phyloP scores from a whole-genome alignment of 495 filamentous ascomycete genomes.

The Evernia prunastri region DNA sequence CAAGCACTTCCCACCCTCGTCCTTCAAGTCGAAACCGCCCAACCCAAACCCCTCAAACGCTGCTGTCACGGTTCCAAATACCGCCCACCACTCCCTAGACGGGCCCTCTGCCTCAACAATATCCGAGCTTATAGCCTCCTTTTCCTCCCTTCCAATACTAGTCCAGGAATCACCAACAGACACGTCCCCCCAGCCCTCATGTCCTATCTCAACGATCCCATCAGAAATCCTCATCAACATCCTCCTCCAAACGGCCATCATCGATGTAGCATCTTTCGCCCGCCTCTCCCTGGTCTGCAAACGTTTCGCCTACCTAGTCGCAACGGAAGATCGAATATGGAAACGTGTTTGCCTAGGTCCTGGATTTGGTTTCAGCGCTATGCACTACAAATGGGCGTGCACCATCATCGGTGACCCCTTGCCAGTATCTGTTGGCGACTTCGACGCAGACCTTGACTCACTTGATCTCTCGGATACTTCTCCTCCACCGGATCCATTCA shows the following conservation, averaged over 20 bases:
- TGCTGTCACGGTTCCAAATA: conserved; percentile 45
- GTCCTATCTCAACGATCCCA: conserved; percentile 69
- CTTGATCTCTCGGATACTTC: conserved; percentile 2
- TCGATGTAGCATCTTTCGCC: conserved; percentile 72
- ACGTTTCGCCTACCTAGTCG: conserved; percentile 74
- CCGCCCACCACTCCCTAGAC: conserved; percentile 53
- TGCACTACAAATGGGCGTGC: conserved; percentile 74
- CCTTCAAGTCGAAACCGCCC: conserved; percentile 47
- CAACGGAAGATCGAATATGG: conserved; percentile 87
- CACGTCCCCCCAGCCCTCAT: conserved; percentile 60
- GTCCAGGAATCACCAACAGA: conserved; percentile 53
- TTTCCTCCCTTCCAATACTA: conserved; percentile 59
- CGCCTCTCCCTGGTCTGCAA: conserved; percentile 82
- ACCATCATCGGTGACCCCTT: conserved; percentile 57
- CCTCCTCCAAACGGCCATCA: conserved; percentile 58
- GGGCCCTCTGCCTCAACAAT: conserved; percentile 45
- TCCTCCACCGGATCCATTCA: not conserved
- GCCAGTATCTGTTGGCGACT: conserved; percentile 35
- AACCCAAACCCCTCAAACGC: conserved; percentile 50
- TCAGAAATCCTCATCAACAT: conserved; percentile 77
- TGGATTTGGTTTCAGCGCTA: conserved; percentile 72
- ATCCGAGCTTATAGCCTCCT: conserved; percentile 67
- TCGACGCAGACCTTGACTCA: conserved; percentile 16
- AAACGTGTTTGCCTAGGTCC: conserved; percentile 60
- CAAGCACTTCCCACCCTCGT: conserved; percentile 75